Base-by-base conservation (phyloP, 768 basidiomycete genomes). In the Kwoniella newhampshirensis region DNA sequence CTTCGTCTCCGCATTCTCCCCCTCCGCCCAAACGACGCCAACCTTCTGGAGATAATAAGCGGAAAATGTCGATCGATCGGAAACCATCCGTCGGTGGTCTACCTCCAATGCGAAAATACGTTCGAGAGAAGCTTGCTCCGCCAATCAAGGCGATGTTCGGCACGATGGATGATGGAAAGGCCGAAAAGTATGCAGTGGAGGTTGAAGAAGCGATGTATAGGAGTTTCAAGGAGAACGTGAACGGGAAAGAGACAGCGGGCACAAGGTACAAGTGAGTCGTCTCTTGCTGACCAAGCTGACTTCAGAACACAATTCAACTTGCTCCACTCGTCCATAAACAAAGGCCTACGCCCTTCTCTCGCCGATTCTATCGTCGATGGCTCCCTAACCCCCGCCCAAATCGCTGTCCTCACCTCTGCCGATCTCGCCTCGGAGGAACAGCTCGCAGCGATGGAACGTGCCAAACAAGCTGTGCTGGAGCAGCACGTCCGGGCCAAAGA, bases 211-310 rank as follows among this genome's bases (percentile, higher is more conserved):
- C 54, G 3, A 40, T 76, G n/a, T 76, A 57, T 47, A 49, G 36
- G 4, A 56, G 54, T n/a, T 70, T 70, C 53, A 73, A 70, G 48
- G 71, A 76, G 42, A 50, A 58, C 13, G 54, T 53, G 11, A 57
- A 43, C 25, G 75, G 71, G 4, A 76, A 76, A 49, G 64, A 64
- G 11, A 55, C 51, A 21, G 60, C 68, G 6, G 71, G 67, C 15
- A 58, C 41, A 3, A 57, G 62, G 36, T 76, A 76, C 57, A 76
- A 74, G 75, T 73, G 62, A 66, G 74, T 67, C 2, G 13, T 28
- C 20, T 20, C 18, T 43, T 23, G 2, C 25, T 15, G 28, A 4
- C 1, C 26, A 8, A 17, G 40, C 48, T 39, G 20, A 39, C 41
- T 7, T 28, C 41, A 76, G 75, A 51, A 51, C 66, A 15, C 73